Evolutionary conservation across 1,284 basidiomycete species (phyloP).

Genomic region (Hymenochaete sp.): DNA sequence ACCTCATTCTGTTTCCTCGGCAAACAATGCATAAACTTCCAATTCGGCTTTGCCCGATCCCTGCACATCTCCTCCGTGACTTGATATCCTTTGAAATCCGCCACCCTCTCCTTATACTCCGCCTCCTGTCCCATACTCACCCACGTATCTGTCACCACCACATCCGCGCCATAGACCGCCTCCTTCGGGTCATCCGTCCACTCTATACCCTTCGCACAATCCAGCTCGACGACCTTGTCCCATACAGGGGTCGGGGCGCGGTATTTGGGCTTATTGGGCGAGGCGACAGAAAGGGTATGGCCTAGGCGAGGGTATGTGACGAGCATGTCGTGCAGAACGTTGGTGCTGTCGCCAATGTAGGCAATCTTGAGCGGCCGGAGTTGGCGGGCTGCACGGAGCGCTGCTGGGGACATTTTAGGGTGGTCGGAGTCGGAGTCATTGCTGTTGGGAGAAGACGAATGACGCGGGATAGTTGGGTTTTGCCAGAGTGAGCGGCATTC

Average conservation of each 20-base stretch:
- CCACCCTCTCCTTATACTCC: constrained; percentile 82
- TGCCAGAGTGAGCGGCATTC: constrained; percentile 59
- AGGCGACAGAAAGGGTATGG: constrained; percentile 79
- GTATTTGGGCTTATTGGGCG: constrained; percentile 53
- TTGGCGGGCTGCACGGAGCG: constrained; percentile 26
- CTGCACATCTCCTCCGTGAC: constrained; percentile 81
- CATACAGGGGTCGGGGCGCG: constrained; percentile 75
- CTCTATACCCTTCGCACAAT: constrained; percentile 61
- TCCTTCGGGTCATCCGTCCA: constrained; percentile 78
- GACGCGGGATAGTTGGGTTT: constrained; percentile 7
- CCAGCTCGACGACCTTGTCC: constrained; percentile 63
- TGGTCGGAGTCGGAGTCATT: constrained; percentile 4
- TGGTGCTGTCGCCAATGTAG: constrained; percentile 94
- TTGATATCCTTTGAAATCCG: constrained; percentile 90
- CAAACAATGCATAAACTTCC: constrained; percentile 96
- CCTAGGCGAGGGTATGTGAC: constrained; percentile 91
- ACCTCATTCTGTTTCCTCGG: constrained; percentile 92
- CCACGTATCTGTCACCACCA: constrained; percentile 96
- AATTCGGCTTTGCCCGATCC: constrained; percentile 75
- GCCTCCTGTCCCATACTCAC: constrained; percentile 99
- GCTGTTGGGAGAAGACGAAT: not conserved
- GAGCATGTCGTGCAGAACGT: constrained; percentile 96
- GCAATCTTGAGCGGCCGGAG: constrained; percentile 74
- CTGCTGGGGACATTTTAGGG: constrained; percentile 24
- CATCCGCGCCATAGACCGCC: constrained; percentile 84